Evolutionary conservation across 768 basidiomycete genomes (phyloP), one percentile per base, ranked within the genome.

Genomic region (Xanthoconium stramineum): DNA sequence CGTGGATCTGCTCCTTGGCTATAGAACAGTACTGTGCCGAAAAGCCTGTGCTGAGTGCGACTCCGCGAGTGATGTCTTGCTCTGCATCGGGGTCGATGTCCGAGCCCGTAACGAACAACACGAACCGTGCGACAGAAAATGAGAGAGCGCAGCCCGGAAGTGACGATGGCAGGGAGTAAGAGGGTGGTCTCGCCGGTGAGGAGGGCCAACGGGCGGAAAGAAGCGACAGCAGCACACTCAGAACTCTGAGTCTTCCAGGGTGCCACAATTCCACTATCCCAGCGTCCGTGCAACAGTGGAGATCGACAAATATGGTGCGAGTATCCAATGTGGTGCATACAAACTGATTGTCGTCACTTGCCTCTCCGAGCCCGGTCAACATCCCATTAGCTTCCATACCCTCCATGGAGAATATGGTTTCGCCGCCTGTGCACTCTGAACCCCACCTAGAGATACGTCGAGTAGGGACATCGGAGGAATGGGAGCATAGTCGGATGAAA

Each of bases 71-170:
- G 13, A 90, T 74, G 44, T 83, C 83, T 52, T 81, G 69, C 38
- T 80, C 79, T 52, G 88, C 88, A 0, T 77, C 72, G 0, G 90
- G 90, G 58, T 91, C 91, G 52, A 94, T 78, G 67, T 96, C 94
- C 36, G 80, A 81, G n/a, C 86, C 83, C 8, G 90, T 89, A 49
- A 93, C 66, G 54, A 90, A 84, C 11, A 89, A 64, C 29, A 85
- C 82, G 45, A 89, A 73, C 36, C 81, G 81, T 1, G 78, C 80
- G 43, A 94, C 59, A 0, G 89, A 79, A 35, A 87, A 20, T 30
- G 84, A 81, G 24, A 79, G 62, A 7, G 78, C 75, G 32, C 87
- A 59, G 2, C 91, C 89, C 12, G 75, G 67, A 3, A 84, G 83
- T 20, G 89, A 69, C 33, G 67, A 61, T 48, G 76, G 67, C 6